Evolutionary conservation across 306 rosid genomes (phyloP).

Genomic region (Casuarina cunninghamiana): DNA sequence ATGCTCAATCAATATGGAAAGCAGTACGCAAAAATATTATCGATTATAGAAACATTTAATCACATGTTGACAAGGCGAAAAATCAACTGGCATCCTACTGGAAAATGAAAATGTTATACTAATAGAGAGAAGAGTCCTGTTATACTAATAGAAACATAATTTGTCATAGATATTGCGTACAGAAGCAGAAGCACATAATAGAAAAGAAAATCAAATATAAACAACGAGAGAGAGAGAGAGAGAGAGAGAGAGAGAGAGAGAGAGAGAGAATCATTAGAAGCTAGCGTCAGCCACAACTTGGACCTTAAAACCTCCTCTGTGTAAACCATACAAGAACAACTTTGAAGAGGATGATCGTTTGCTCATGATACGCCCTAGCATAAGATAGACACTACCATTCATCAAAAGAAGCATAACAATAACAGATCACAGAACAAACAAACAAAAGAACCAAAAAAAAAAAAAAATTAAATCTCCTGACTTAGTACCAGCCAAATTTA

Average conservation of each 20-base stretch:
- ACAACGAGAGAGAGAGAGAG: neutral
- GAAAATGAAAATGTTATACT: neutral
- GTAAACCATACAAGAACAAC: constrained; percentile 74
- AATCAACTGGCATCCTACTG: neutral
- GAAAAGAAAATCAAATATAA: neutral
- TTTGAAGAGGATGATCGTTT: constrained; percentile 71
- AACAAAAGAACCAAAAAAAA: constrained; percentile 14
- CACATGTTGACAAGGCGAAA: neutral
- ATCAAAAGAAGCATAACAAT: neutral
- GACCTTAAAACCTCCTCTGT: constrained; percentile 60
- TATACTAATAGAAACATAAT: neutral
- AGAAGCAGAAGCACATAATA: too few species aligned
- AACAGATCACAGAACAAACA: neutral
- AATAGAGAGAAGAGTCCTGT: neutral
- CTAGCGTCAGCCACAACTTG: constrained; percentile 91
- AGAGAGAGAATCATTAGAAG: constrained; percentile 25
- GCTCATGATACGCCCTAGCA: constrained; percentile 57
- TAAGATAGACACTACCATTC: neutral
- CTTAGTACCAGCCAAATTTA: constrained; percentile 65
- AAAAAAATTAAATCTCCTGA: constrained; percentile 5
- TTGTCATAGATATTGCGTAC: neutral
- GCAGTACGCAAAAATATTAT: neutral
- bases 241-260: neutral
- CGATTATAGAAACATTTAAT: neutral
- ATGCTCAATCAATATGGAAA: neutral